Percentiles rank a stretch among this genome's conserved stretches.
These are phyloP conservation scores for Beauveria medogensis DNA, from an alignment of 2,329 filamentous ascomycete species.

Conservation along the genomic window DNA sequence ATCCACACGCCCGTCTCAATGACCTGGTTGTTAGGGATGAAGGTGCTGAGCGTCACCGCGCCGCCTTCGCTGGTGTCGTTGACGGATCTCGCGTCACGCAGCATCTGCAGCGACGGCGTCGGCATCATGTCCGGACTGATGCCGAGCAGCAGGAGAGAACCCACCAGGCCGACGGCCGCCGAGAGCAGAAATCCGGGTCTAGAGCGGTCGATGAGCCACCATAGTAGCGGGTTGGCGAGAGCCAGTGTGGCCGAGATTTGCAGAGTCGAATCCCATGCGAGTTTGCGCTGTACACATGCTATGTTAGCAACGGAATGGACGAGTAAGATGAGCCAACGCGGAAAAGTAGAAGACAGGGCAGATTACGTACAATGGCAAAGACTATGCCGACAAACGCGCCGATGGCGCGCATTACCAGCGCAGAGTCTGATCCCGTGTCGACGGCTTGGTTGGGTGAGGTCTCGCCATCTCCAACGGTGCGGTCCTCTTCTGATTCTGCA, in stretches of 20 bases:
- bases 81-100: slow-evolving; percentile 17
- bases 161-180: slow-evolving; percentile 60
- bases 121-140: slow-evolving; percentile 75
- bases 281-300: slow-evolving; percentile 54
- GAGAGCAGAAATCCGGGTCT: slow-evolving; percentile 77
- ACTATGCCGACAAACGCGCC: slow-evolving; percentile 55
- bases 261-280: slow-evolving; percentile 91
- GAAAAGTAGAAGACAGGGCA: not conserved
- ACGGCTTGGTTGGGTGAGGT: slow-evolving; percentile 20
- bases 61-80: slow-evolving; percentile 13
- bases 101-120: slow-evolving; percentile 42
- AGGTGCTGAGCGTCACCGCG: slow-evolving; percentile 40
- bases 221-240: slow-evolving; percentile 84
- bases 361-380: slow-evolving; percentile 63
- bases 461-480: slow-evolving; percentile 22
- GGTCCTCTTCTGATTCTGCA: slow-evolving; percentile 20
- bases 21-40: slow-evolving; percentile 49
- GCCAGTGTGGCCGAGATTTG: slow-evolving; percentile 85
- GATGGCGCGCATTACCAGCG: slow-evolving; percentile 49
- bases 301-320: not conserved
- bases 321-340: not conserved
- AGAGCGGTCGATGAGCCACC: slow-evolving; percentile 93
- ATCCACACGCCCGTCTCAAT: slow-evolving; percentile 79
- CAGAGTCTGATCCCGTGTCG: slow-evolving; percentile 60
- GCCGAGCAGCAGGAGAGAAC: slow-evolving; percentile 65